Evolutionary conservation across 805 yeast species (phyloP), one percentile per base, ranked within the genome.

Genomic region (Ogataea glucozyma): DNA sequence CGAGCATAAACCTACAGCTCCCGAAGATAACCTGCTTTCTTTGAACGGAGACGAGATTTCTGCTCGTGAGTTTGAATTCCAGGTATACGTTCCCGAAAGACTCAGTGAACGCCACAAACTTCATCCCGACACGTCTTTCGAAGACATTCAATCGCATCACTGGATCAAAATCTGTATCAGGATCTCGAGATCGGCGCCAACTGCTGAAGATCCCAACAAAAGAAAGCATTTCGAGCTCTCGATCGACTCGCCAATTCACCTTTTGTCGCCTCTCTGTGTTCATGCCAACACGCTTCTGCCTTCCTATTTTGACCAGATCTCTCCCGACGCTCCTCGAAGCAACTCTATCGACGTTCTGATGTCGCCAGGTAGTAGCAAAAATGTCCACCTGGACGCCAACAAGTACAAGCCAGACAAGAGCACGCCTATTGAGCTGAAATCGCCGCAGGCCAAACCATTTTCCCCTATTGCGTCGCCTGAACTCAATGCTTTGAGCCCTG

Each of bases 151-250:
- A 65, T 76, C 93, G 6, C 91, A 87, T 56, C 99, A 93, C 66
- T 93, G 99, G 97, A 81, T 93, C 56, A 93, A 93, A 65, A 76
- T 93, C 12, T 85, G 95, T 49, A 66, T 93, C 40, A 69, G 98
- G 39, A 70, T 93, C 29, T 86, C 96, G 4, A 78, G 76, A 51
- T 58, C 72, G n/a, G 81, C 85, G 32, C 76, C 81, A 2, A 70
- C 72, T 2, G 65, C 69, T 33, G 67, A 61, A 18, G 61, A 65
- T 29, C 65, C 66, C 2, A 38, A 47, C 6, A 87, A 87, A 58
- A 71, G 95, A 34, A 93, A 90, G 60, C 97, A 89, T 60, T 93
- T 85, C 60, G 99, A 93, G 67, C 86, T 93, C 33, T 82, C 88
- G 45, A 91, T 93, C 43, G 99, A 93, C 64, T 87, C 97, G 2